phyloP scores from a whole-genome alignment of 2,329 filamentous ascomycete species.

The Xylariales sp. region DNA sequence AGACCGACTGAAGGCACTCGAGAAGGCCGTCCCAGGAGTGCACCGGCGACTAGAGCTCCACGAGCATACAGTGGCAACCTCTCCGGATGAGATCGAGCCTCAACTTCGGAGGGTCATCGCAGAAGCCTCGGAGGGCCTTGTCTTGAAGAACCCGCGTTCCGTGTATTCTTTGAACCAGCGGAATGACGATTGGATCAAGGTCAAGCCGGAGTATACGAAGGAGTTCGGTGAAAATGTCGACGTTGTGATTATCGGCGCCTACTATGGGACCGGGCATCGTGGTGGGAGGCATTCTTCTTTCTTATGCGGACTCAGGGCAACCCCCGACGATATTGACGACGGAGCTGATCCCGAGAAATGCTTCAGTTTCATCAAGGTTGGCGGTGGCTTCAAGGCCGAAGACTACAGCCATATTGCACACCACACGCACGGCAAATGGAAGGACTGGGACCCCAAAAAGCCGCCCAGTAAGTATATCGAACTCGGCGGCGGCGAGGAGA shows the following conservation, averaged over 20 bases:
- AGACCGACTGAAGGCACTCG: constrained; percentile 72
- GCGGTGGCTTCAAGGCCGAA: constrained; percentile 80
- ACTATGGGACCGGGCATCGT: constrained; percentile 81
- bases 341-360: constrained; percentile 67
- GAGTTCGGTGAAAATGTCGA: constrained; percentile 94
- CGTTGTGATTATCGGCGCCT: constrained; percentile 83
- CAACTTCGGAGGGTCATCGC: constrained; percentile 78
- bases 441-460: constrained; percentile 71
- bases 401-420: constrained; percentile 83
- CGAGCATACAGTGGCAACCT: constrained; percentile 60
- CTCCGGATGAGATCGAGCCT: constrained; percentile 70
- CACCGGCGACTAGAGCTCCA: constrained; percentile 81
- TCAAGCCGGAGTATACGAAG: constrained; percentile 97
- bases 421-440: constrained; percentile 87
- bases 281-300: constrained; percentile 83
- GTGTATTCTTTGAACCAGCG: constrained; percentile 83
- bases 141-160: constrained; percentile 89
- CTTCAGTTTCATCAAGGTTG: constrained; percentile 95
- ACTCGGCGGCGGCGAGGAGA: constrained; percentile 68
- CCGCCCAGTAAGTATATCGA: constrained; percentile 77
- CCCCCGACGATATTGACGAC: constrained; percentile 59
- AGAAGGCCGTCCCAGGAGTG: constrained; percentile 63
- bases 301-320: constrained; percentile 78
- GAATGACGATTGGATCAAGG: constrained; percentile 96
- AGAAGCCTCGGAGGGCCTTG: constrained; percentile 82